Base-by-base conservation (phyloP, 2,329 filamentous ascomycete genomes). In the Colletotrichum tabaci region DNA sequence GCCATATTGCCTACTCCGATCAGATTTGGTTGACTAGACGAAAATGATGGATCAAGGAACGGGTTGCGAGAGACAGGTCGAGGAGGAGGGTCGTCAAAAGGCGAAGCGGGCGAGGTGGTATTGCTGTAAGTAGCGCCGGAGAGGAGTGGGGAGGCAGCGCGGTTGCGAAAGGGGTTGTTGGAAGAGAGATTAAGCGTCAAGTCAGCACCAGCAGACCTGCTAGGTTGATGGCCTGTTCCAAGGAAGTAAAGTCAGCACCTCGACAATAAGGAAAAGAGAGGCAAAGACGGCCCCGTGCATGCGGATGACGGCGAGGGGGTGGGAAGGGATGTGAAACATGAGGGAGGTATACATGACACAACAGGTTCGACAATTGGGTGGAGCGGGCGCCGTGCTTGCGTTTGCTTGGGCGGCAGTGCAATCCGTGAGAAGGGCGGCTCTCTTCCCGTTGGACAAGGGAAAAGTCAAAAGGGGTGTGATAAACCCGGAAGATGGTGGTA, bases 101-200 rank as follows among this genome's bases (percentile, higher is more conserved):
- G 90, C 74, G 88, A 91, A 74, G 82, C 82, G 75, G 83, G 84
- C 80, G 83, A 81, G 76, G 79, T 78, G 77, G 78, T 84, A 77
- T 78, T 77, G 74, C 73, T 79, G 57, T 73, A 71, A 58, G 66
- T 71, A 61, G 78, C 73, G 74, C 77, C 81, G 64, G 83, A 80
- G 38, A 67, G 64, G 64, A 71, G 68, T 61, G 89, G 91, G 74
- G 92, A 93, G 47, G 86, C 85, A 74, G 91, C 90, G 78, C 92
- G 90, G 82, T 94, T 94, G 84, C 93, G 91, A 78, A 90, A 95
- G 74, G 93, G 93, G 80, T 95, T 95, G 87, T 95, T 95, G 80
- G 93, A 95, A 81, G 91, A 91, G 78, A 95, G 88, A 82, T 91
- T 92, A 80, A 92, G 84, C 66, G 88, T 85, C 79, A 92, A 85